phyloP scores from a whole-genome alignment of 352 stramenopile species.

The Pythium sp. region DNA sequence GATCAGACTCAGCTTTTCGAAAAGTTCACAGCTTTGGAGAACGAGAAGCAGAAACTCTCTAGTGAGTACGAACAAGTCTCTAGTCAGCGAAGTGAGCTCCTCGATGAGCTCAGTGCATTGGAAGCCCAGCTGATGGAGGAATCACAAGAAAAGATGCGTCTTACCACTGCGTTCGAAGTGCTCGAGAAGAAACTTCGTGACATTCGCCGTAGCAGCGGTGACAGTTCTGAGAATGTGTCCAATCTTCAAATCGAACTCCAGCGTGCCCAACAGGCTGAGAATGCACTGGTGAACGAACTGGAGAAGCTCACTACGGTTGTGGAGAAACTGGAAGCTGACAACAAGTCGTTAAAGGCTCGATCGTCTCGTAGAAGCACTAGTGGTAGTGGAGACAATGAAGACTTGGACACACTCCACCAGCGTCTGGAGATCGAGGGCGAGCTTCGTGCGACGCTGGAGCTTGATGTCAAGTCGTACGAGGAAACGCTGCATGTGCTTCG shows the following conservation, averaged over 20 bases:
- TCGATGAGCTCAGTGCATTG: constrained; percentile 46
- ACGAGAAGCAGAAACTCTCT: constrained; percentile 22
- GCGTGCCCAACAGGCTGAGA: constrained; percentile 4
- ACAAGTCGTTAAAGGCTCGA: constrained; percentile 8
- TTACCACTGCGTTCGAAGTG: constrained; percentile 14
- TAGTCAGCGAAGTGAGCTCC: constrained; percentile 33
- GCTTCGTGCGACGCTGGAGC: constrained; percentile 38
- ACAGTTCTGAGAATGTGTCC: not conserved
- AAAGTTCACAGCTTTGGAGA: constrained; percentile 13
- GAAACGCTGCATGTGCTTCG: constrained; percentile 54
- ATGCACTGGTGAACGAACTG: constrained; percentile 8
- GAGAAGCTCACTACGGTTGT: constrained; percentile 4
- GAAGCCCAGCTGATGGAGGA: constrained; percentile 51
- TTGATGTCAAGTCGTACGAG: constrained; percentile 70
- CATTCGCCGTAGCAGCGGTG: not conserved
- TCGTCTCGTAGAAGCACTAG: not conserved
- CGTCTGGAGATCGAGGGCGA: constrained; percentile 41
- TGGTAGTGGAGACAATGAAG: not conserved
- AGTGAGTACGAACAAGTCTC: constrained; percentile 30
- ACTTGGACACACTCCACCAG: constrained; percentile 23
- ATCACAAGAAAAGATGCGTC: constrained; percentile 37
- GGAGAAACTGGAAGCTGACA: constrained; percentile 12
- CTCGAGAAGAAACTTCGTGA: constrained; percentile 16
- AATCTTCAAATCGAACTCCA: constrained; percentile 13
- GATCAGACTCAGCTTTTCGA: not conserved